These are phyloP conservation scores for Aspergillus flavus DNA, from an alignment of 2,329 filamentous ascomycete species.

Conservation along the genomic window DNA sequence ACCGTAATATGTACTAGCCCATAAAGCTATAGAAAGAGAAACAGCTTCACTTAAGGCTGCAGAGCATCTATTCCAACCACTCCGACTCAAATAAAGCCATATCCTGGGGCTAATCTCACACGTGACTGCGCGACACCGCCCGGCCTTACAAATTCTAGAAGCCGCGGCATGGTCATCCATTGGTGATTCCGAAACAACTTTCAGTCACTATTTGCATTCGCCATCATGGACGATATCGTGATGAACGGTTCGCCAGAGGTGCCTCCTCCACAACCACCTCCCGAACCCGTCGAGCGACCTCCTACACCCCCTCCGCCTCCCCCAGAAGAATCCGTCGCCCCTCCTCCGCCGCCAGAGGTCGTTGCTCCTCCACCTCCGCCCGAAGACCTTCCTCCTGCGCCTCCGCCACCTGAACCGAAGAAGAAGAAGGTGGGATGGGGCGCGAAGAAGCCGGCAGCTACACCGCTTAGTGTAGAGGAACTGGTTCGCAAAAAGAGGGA, in stretches of 20 bases:
- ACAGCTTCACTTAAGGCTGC: background rate
- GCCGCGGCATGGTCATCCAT: conserved; percentile 7
- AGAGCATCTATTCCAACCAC: background rate
- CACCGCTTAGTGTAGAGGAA: conserved; percentile 80
- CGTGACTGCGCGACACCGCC: conserved; percentile 27
- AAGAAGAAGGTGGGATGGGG: conserved; percentile 61
- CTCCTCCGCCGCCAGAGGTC: conserved; percentile 46
- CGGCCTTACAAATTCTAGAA: conserved; percentile 35
- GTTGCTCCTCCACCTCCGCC: conserved; percentile 45
- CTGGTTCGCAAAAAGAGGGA: conserved; percentile 83
- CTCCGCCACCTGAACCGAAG: conserved; percentile 50
- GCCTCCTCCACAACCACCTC: conserved; percentile 36
- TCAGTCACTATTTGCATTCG: background rate
- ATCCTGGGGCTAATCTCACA: conserved; percentile 14
- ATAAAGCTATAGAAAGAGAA: background rate
- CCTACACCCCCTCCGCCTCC: conserved; percentile 46
- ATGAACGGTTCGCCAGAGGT: conserved; percentile 30
- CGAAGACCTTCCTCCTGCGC: conserved; percentile 35
- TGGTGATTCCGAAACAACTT: conserved; percentile 2
- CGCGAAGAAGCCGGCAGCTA: conserved; percentile 39
- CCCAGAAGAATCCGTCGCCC: conserved; percentile 39
- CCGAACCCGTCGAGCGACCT: conserved; percentile 40
- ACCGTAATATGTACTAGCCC: background rate
- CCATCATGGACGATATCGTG: conserved; percentile 38
- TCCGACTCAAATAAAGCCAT: background rate